These are phyloP conservation scores for Globisporangium paroecandrum DNA, from an alignment of 352 stramenopile genomes.

Conservation along the genomic window DNA sequence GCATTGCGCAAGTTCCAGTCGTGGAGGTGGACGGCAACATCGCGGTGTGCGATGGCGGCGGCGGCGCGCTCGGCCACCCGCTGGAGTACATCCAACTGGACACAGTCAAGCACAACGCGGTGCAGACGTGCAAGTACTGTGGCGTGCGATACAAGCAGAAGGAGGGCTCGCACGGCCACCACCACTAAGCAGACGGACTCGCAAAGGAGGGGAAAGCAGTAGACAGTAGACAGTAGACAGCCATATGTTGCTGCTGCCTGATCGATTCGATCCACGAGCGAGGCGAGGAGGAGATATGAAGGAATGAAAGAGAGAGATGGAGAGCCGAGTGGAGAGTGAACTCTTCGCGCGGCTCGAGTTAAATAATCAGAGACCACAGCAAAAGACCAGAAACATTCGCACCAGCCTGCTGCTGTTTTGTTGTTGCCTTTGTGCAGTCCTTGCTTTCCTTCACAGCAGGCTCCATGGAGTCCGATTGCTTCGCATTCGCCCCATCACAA, in stretches of 20 bases:
- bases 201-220: neutral
- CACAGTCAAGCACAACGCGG: conserved; percentile 66
- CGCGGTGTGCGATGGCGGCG: conserved; percentile 94
- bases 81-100: conserved; percentile 94
- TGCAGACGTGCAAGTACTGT: conserved; percentile 92
- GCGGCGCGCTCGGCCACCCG: conserved; percentile 95
- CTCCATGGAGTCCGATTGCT: neutral
- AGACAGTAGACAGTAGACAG: neutral
- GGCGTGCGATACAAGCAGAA: conserved; percentile 90
- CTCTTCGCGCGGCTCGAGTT: neutral
- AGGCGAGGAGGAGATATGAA: neutral
- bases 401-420: neutral
- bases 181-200: conserved; percentile 27
- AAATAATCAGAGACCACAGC: neutral
- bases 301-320: neutral
- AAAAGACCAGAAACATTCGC: neutral
- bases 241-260: neutral
- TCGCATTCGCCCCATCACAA: neutral
- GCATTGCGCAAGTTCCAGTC: conserved; percentile 84
- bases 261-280: neutral
- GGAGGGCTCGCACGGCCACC: conserved; percentile 55
- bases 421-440: neutral
- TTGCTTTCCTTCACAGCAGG: neutral
- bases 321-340: neutral
- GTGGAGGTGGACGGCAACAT: conserved; percentile 91